Evolutionary conservation across 2,329 filamentous ascomycete genomes (phyloP).

Genomic region (Trichophyton simii): DNA sequence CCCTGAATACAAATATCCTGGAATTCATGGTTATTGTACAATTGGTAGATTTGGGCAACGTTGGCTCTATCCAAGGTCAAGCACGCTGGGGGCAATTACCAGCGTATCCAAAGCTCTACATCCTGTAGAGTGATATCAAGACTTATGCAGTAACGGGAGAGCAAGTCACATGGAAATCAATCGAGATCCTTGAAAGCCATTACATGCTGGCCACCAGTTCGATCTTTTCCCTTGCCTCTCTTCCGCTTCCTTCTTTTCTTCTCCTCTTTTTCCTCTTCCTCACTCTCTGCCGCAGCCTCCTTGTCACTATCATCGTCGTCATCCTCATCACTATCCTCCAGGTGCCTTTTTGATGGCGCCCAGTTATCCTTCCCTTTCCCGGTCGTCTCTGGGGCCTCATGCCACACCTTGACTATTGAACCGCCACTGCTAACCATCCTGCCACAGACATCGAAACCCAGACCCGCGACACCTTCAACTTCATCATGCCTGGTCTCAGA

Average conservation of each 20-base stretch:
- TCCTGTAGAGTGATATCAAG: background rate
- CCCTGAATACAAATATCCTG: too few species aligned
- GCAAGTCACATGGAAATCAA: slow-evolving; percentile 13
- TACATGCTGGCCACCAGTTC: slow-evolving; percentile 27
- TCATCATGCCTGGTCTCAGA: slow-evolving; percentile 65
- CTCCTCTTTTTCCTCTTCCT: slow-evolving; percentile 37
- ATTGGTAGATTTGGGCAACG: too few species aligned
- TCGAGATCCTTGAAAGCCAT: slow-evolving; percentile 34
- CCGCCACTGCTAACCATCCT: slow-evolving; percentile 86
- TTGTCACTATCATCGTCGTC: slow-evolving; percentile 19
- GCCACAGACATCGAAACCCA: slow-evolving; percentile 74
- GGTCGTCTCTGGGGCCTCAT: slow-evolving; percentile 43
- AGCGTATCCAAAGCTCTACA: too few species aligned
- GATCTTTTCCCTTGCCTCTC: slow-evolving; percentile 34
- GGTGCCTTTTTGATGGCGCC: slow-evolving; percentile 24
- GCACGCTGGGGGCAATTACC: too few species aligned
- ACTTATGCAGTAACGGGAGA: background rate
- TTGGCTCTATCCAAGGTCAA: too few species aligned
- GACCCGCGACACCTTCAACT: slow-evolving; percentile 66
- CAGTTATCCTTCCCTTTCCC: slow-evolving; percentile 29
- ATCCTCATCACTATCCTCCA: slow-evolving; percentile 30
- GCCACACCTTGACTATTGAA: slow-evolving; percentile 78
- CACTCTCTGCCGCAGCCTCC: slow-evolving; percentile 27
- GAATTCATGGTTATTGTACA: too few species aligned
- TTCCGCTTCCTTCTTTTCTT: slow-evolving; percentile 39